These are phyloP conservation scores for Phytophthora sansomeana DNA, from an alignment of 352 stramenopile species.

Conservation along the genomic window DNA sequence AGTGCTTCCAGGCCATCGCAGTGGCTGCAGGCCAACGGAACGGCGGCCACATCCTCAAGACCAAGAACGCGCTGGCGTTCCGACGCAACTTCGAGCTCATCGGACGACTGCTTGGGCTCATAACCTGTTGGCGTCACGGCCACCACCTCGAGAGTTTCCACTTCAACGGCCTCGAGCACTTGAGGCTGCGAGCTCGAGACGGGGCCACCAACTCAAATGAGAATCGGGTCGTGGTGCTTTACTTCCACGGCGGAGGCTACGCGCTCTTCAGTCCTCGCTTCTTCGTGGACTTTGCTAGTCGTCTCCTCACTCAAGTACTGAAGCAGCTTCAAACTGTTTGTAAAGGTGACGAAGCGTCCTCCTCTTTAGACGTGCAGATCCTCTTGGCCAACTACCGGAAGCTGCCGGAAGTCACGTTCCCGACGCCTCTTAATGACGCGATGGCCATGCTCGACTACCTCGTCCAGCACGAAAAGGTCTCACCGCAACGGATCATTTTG, in stretches of 20 bases:
- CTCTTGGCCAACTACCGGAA: constrained; percentile 81
- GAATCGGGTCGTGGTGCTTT: constrained; percentile 55
- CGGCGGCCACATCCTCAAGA: constrained; percentile 47
- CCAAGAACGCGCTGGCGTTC: constrained; percentile 43
- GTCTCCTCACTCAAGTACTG: constrained; percentile 36
- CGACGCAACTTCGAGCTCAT: constrained; percentile 50
- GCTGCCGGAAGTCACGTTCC: constrained; percentile 52
- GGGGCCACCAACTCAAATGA: not conserved
- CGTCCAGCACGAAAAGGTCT: constrained; percentile 31
- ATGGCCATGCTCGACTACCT: constrained; percentile 59
- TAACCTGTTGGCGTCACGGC: constrained; percentile 42
- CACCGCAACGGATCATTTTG: constrained; percentile 44
- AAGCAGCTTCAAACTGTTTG: constrained; percentile 17
- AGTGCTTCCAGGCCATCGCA: constrained; percentile 51
- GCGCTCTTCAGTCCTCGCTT: constrained; percentile 59
- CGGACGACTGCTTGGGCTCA: constrained; percentile 35
- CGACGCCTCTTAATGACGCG: constrained; percentile 55
- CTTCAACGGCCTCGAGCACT: constrained; percentile 54
- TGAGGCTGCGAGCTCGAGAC: constrained; percentile 48
- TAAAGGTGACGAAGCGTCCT: not conserved
- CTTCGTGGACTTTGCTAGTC: constrained; percentile 58
- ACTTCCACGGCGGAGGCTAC: constrained; percentile 71
- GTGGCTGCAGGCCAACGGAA: constrained; percentile 33
- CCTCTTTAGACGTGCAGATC: constrained; percentile 46
- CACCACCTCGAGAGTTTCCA: constrained; percentile 39